Conservation (phyloP, 331 rosid species). For the Arachis monticola region DNA sequence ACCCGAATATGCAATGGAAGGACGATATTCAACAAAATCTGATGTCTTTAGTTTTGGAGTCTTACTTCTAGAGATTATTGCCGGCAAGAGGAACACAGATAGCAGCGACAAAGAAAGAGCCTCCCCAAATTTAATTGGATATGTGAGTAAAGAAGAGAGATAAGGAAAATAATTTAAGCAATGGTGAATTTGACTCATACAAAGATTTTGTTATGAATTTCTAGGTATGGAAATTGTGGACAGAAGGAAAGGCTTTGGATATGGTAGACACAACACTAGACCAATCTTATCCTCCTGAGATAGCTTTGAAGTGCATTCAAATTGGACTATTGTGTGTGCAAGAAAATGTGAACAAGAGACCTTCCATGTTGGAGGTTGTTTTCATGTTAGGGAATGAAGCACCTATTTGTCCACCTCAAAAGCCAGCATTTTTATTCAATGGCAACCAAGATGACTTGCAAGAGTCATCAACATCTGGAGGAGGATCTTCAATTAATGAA, state of each 20-base stretch:
- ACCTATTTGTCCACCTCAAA: slow-evolving; percentile 42
- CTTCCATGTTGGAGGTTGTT: slow-evolving; percentile 54
- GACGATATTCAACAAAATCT: slow-evolving; percentile 52
- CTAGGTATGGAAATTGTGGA: slow-evolving; percentile 65
- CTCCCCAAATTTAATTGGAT: slow-evolving; percentile 56
- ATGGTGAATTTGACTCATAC: not conserved
- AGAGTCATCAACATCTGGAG: no score
- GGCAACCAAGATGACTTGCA: no score
- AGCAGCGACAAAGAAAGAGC: slow-evolving; percentile 16
- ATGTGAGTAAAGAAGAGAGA: slow-evolving; percentile 45
- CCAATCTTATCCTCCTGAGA: slow-evolving; percentile 25
- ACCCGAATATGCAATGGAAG: slow-evolving; percentile 63
- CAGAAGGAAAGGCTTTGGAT: slow-evolving; percentile 43
- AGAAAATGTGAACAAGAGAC: slow-evolving; percentile 44
- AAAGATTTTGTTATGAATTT: not conserved
- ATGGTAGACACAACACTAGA: slow-evolving; percentile 43
- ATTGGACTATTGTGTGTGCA: slow-evolving; percentile 46
- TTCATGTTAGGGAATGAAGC: slow-evolving; percentile 55
- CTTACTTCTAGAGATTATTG: slow-evolving; percentile 57
- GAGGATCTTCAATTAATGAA: no score
- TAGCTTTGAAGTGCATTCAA: slow-evolving; percentile 39
- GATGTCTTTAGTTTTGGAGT: slow-evolving; percentile 69
- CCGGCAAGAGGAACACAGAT: slow-evolving; percentile 49
- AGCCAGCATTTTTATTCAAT: no score
- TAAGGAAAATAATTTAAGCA: not conserved